Evolutionary conservation across 2,329 filamentous ascomycete species (phyloP).

Genomic region (Calycina marina): DNA sequence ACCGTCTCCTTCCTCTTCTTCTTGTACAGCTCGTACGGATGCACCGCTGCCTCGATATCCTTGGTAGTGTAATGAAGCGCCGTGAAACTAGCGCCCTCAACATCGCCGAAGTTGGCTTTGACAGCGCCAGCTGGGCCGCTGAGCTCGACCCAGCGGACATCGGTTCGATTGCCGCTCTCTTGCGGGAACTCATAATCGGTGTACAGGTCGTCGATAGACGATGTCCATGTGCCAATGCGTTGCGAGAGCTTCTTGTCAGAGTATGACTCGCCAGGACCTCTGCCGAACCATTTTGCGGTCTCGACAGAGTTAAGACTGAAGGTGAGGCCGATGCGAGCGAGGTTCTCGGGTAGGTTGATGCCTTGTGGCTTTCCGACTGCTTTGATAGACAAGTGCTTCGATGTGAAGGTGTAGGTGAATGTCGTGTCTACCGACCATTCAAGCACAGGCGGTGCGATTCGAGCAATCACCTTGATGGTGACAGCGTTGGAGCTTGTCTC

Average conservation of each 20-base stretch:
- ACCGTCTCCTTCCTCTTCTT: conserved; percentile 34
- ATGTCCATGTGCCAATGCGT: conserved; percentile 36
- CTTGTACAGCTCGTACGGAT: conserved; percentile 45
- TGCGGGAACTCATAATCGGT: conserved; percentile 54
- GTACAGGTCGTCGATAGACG: conserved; percentile 35
- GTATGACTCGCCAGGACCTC: conserved; percentile 52
- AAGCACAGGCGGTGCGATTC: conserved; percentile 47
- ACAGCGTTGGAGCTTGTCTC: conserved; percentile 11
- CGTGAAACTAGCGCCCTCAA: conserved; percentile 38
- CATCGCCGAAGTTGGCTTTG: conserved; percentile 27
- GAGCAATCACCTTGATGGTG: conserved; percentile 26
- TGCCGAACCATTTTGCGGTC: conserved; percentile 45
- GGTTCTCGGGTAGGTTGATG: conserved; percentile 34
- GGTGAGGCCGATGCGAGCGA: conserved; percentile 49
- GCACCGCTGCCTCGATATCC: conserved; percentile 38
- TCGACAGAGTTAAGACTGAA: conserved; percentile 27
- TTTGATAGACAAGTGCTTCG: conserved; percentile 33
- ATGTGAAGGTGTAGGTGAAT: conserved; percentile 40
- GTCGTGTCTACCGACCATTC: conserved; percentile 41
- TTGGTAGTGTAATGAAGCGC: conserved; percentile 37
- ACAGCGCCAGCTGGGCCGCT: conserved; percentile 21
- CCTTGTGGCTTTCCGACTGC: conserved; percentile 35
- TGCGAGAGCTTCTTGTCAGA: conserved; percentile 52
- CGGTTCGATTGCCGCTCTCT: conserved; percentile 51
- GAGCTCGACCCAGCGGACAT: conserved; percentile 44